These are phyloP conservation scores for Aspergillus incahuasiensis DNA, from an alignment of 495 filamentous ascomycete genomes.

Conservation along the genomic window DNA sequence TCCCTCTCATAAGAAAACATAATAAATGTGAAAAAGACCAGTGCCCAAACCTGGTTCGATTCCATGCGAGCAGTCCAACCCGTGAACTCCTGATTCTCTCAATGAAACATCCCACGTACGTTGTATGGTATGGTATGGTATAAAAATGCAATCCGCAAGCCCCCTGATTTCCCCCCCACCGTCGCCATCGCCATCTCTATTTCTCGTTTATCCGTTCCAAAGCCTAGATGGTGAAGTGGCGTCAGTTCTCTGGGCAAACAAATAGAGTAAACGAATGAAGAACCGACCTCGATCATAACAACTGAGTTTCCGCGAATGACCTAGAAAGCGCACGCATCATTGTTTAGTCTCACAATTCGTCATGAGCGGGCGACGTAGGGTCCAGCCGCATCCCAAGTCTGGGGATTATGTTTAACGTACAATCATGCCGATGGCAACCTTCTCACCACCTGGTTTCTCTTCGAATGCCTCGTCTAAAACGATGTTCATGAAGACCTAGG, in stretches of 20 bases:
- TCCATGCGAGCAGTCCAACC: slow-evolving; percentile 37
- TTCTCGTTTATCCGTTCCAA: slow-evolving; percentile 56
- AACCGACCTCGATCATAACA: slow-evolving; percentile 82
- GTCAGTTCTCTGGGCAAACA: slow-evolving; percentile 18
- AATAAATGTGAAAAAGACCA: slow-evolving; percentile 19
- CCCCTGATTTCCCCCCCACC: slow-evolving; percentile 15
- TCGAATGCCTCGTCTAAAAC: slow-evolving; percentile 97
- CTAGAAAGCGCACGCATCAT: slow-evolving; percentile 20
- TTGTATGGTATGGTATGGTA: slow-evolving; percentile 11
- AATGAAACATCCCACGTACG: slow-evolving; percentile 16
- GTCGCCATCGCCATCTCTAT: slow-evolving; percentile 18
- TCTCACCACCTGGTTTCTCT: slow-evolving; percentile 89
- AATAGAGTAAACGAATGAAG: background rate
- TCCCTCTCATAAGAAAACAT: slow-evolving; percentile 21
- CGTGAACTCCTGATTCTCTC: slow-evolving; percentile 39
- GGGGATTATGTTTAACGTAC: slow-evolving; percentile 48
- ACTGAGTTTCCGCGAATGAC: slow-evolving; percentile 92
- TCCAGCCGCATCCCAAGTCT: background rate
- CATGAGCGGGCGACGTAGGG: background rate
- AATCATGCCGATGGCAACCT: slow-evolving; percentile 86
- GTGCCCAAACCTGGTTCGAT: slow-evolving; percentile 19
- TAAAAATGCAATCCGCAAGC: slow-evolving; percentile 12
- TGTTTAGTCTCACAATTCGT: background rate
- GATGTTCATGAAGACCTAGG: slow-evolving; percentile 94
- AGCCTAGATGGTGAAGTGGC: slow-evolving; percentile 33